Conservation (phyloP, 1,284 basidiomycete genomes). For the Lignosus rhinocerotis region DNA sequence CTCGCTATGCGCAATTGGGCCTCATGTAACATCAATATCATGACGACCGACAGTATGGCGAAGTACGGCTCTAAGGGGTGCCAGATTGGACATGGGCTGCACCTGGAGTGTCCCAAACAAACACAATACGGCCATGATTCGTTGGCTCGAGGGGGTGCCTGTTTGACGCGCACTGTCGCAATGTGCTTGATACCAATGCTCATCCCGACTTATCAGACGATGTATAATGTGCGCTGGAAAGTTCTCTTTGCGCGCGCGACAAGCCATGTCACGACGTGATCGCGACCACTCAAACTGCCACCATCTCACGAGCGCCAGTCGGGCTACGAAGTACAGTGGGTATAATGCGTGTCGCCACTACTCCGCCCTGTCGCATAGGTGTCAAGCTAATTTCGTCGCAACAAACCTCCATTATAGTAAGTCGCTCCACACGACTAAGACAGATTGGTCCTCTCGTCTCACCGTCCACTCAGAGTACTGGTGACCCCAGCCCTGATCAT, state of each 20-base stretch:
- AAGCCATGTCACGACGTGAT: too few relatives aligned
- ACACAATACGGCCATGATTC: background rate
- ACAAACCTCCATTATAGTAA: background rate
- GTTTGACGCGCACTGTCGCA: background rate
- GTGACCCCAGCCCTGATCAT: background rate
- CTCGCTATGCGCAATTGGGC: background rate
- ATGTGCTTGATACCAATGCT: background rate
- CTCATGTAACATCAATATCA: background rate
- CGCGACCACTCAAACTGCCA: too few relatives aligned
- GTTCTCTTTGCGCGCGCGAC: too few relatives aligned
- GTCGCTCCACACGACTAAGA: background rate
- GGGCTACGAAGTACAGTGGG: too few relatives aligned
- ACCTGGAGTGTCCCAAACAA: background rate
- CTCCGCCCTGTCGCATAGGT: background rate
- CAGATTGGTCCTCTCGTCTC: background rate
- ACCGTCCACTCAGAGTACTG: background rate
- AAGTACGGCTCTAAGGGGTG: background rate
- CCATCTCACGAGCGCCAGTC: too few relatives aligned
- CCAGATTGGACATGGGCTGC: background rate
- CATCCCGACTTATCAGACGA: too few relatives aligned
- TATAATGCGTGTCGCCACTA: too few relatives aligned
- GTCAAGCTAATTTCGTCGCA: background rate
- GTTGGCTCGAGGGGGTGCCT: background rate
- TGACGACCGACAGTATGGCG: background rate
- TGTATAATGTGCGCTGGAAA: too few relatives aligned